These are phyloP conservation scores for Usnea hakonensis DNA, from an alignment of 495 filamentous ascomycete genomes.

Conservation along the genomic window DNA sequence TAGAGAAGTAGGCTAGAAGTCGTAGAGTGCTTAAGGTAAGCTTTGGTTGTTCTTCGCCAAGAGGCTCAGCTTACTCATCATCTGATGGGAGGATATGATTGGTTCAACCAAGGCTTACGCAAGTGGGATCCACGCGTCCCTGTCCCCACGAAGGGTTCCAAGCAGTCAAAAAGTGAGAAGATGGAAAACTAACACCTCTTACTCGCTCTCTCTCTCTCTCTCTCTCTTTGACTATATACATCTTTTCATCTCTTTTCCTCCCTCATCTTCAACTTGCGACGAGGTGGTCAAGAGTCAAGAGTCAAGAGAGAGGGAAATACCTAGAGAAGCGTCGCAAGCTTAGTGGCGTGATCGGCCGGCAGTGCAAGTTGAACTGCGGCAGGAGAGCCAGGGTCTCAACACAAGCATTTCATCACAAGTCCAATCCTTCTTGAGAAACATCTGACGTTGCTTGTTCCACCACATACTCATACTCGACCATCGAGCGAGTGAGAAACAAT, in stretches of 20 bases:
- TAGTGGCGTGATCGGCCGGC: background rate
- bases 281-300: background rate
- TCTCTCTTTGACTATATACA: background rate
- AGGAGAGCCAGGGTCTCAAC: background rate
- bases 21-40: too few relatives aligned
- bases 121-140: constrained; percentile 5
- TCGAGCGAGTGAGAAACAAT: too few relatives aligned
- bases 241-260: background rate
- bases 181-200: too few relatives aligned
- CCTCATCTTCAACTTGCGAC: too few relatives aligned
- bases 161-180: background rate
- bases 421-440: background rate
- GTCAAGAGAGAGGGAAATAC: background rate
- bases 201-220: background rate
- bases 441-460: background rate
- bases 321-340: background rate
- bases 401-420: background rate
- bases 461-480: background rate
- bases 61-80: background rate
- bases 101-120: background rate
- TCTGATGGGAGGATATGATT: background rate
- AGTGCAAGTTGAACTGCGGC: background rate
- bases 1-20: too few relatives aligned
- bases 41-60: too few relatives aligned
- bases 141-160: background rate